Evolutionary conservation across 306 rosid species (phyloP), one percentile per base, ranked within the genome.

Genomic region (Delonix regia): DNA sequence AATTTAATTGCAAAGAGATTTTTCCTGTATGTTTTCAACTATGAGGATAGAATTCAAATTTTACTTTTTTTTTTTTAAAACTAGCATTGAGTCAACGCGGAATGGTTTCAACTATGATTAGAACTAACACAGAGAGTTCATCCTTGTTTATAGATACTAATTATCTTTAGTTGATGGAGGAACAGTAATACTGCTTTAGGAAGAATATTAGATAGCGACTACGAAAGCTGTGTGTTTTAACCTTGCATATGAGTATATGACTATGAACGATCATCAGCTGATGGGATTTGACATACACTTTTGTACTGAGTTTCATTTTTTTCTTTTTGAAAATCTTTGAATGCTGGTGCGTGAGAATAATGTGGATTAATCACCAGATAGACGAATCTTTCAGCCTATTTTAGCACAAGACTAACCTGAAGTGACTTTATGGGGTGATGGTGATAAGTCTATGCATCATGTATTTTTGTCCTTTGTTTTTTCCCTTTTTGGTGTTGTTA

Each of bases 141-240:
- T 77, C 3, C 18, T 18, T 68, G 48, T 45, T 33, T 44, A 38
- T 9, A 52, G 64, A 48, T 73, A 41, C 25, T 63, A 6, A 44
- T 66, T 21, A 27, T 28, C 73, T 53, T 78, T 51, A 34, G 36
- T 30, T 13, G 38, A 65, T 59, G 56, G 56, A 80, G 60, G 27
- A 63, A n/a, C 33, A 62, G 36, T 55, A 10, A n/a, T 21, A 36
- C 5, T 76, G 69, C 33, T 10, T 34, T 56, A 65, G 56, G 33
- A 36, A 13, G 67, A 74, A n/a, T 75, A 49, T 22, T 18, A 36
- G 25, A 62, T 62, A 4, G 48, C 22, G 28, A 34, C 27, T 18
- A 33, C 9, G 47, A 36, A 36, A 19, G 34, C 15, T 18, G 6
- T 16, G 49, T 4, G 19, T 7, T 36, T 33, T 19, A 62, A 30